Evolutionary conservation across 306 rosid species (phyloP).

Genomic region (Pachyrhizus erosus): DNA sequence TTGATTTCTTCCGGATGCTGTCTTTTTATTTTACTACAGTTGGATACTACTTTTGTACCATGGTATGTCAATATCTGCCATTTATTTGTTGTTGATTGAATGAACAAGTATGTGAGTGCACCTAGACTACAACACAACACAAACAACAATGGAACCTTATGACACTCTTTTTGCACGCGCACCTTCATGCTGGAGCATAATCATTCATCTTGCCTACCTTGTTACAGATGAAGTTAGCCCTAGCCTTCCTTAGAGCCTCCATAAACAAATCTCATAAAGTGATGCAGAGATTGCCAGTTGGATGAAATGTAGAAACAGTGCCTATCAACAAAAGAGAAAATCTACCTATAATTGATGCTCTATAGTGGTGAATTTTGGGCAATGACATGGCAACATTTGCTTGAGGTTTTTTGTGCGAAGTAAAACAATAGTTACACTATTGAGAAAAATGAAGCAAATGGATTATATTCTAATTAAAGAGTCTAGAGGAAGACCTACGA

Average conservation of each 20-base stretch:
- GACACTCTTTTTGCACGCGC: neutral
- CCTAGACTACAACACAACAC: neutral
- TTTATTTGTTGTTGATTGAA: conserved; percentile 5
- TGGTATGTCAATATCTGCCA: conserved; percentile 59
- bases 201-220: neutral
- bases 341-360: neutral
- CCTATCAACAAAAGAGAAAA: neutral
- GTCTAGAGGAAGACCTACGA: neutral
- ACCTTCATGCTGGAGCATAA: neutral
- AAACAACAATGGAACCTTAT: neutral
- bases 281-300: neutral
- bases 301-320: neutral
- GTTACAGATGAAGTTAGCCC: too few species aligned
- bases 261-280: neutral
- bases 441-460: neutral
- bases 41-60: conserved; percentile 88
- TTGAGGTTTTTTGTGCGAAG: neutral
- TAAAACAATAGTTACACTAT: neutral
- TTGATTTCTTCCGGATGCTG: conserved; percentile 98
- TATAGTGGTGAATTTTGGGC: neutral
- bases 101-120: neutral
- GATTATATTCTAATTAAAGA: neutral
- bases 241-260: neutral
- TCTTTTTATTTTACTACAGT: conserved; percentile 92
- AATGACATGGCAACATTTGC: neutral